Evolutionary conservation across 23 red algal species (phyloP), one percentile per base, ranked within the genome.

Genomic region (Gracilaria domingensis): DNA sequence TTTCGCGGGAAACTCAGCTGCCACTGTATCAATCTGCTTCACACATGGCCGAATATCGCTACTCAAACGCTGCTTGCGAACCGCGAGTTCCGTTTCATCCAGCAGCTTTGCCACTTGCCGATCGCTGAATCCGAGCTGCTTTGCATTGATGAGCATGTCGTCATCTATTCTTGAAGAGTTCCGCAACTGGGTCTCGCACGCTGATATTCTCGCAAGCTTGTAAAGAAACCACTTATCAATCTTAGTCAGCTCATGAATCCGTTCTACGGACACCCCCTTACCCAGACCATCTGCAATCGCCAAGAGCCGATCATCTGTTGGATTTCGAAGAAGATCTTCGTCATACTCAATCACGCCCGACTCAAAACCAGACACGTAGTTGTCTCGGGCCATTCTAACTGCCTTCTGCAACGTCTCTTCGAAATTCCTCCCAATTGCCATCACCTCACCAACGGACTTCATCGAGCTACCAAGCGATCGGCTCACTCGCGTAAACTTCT

Each of bases 371-470:
- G 44, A 79, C n/a, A 96, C 94, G 39, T 96, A 96, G 86, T 99
- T 93, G 65, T 99, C 97, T 58, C 87, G 48, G 0, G 95, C 97
- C 92, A 95, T 96, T 69, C 97, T 85, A 57, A 99, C 79, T 16
- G 97, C 97, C 48, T 99, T 99, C 58, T 99, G 97, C 38, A 96
- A 59, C 0, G 97, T 91, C 78, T 99, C 97, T 75, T 95, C 92
- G 58, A 96, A 99, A 58, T 80, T 99, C 23, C 97, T 77, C 38
- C 97, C 97, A 64, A 99, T 99, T 20, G 94, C 86, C 97, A 99
- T 99, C 0, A 96, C 97, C 86, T 99, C 97, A 9, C 97, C 94
- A 24, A 99, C 97, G 25, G 93, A 96, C 94, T 99, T 99, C 97
- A 99, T 99, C 2, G 97, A 92, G 38, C 94, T 95, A 30, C 97